Evolutionary conservation across 345 rosid genomes (phyloP).

Genomic region (Eucalyptus globulus): DNA sequence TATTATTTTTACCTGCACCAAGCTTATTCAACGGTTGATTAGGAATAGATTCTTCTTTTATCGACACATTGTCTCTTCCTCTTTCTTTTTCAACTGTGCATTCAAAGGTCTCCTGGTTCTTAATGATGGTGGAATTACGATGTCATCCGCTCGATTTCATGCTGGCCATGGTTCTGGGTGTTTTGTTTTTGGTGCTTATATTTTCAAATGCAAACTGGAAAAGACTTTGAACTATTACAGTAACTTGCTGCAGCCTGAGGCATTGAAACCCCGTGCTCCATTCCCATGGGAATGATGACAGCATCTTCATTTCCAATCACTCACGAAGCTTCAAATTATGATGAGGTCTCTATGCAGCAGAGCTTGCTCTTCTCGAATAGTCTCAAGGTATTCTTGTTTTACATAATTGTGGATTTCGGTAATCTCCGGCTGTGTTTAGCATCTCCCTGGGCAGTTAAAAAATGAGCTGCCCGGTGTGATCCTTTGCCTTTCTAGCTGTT

Average conservation of each 20-base stretch:
- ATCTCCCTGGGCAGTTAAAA: not conserved
- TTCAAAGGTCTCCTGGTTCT: not conserved
- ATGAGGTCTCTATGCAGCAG: conserved; percentile 77
- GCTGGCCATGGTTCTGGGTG: not conserved
- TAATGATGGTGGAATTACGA: not conserved
- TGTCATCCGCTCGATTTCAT: not conserved
- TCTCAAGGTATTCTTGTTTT: conserved; percentile 47
- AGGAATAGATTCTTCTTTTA: not conserved
- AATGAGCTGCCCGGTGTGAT: not conserved
- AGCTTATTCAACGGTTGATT: not conserved
- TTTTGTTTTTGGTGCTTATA: not conserved
- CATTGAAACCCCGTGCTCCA: not conserved
- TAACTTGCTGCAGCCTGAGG: not conserved
- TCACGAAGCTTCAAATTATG: conserved; percentile 56
- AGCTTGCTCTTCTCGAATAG: conserved; percentile 78
- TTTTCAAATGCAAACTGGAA: not conserved
- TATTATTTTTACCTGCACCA: not conserved
- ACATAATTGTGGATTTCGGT: not conserved
- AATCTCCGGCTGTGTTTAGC: not conserved
- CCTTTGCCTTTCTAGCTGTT: not conserved
- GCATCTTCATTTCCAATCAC: conserved; percentile 39
- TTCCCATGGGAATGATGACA: conserved; percentile 35
- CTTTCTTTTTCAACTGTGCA: not conserved
- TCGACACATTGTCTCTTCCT: not conserved
- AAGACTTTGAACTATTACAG: not conserved